Evolutionary conservation across 176 grass and related monocot genomes (phyloP).

Genomic region (Triticum aestivum): DNA sequence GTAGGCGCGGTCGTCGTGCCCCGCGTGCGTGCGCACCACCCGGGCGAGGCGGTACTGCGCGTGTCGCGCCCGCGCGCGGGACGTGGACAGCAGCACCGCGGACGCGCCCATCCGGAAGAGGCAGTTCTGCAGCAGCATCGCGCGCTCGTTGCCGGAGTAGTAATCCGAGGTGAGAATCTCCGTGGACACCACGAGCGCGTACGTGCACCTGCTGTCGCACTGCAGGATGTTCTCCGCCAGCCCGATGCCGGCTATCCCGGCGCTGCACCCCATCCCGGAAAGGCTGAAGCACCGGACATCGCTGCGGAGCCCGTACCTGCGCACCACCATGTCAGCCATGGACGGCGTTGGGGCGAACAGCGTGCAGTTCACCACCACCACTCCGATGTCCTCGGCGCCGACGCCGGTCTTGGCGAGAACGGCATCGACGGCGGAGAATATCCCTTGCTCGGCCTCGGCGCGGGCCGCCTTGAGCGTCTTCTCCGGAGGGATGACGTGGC

Average conservation of each 20-base stretch:
- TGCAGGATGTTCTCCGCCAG: slow-evolving; percentile 20
- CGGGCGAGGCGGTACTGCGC: slow-evolving; percentile 15
- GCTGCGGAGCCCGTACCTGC: slow-evolving; percentile 15
- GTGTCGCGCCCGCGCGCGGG: neutral
- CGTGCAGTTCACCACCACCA: slow-evolving; percentile 40
- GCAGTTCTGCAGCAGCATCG: slow-evolving; percentile 34
- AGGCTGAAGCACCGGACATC: slow-evolving; percentile 30
- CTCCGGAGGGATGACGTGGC: slow-evolving; percentile 20
- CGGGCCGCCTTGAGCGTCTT: slow-evolving; percentile 17
- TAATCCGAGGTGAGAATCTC: slow-evolving; percentile 25
- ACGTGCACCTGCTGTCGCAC: neutral
- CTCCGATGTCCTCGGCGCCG: slow-evolving; percentile 11
- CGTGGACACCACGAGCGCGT: slow-evolving; percentile 32
- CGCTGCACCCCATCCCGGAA: slow-evolving; percentile 42
- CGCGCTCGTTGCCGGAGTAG: slow-evolving; percentile 32
- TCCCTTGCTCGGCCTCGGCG: slow-evolving; percentile 34
- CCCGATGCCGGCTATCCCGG: slow-evolving; percentile 28
- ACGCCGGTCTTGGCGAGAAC: slow-evolving; percentile 36
- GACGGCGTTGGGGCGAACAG: slow-evolving; percentile 38
- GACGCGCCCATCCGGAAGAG: slow-evolving; percentile 39
- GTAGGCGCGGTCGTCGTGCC: slow-evolving; percentile 3
- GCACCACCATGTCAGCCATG: slow-evolving; percentile 30
- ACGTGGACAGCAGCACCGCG: slow-evolving; percentile 15
- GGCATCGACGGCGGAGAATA: slow-evolving; percentile 32
- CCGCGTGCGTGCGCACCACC: slow-evolving; percentile 30